These are phyloP conservation scores for Ambrosiella xylebori DNA, from an alignment of 2,329 filamentous ascomycete species.

Conservation along the genomic window DNA sequence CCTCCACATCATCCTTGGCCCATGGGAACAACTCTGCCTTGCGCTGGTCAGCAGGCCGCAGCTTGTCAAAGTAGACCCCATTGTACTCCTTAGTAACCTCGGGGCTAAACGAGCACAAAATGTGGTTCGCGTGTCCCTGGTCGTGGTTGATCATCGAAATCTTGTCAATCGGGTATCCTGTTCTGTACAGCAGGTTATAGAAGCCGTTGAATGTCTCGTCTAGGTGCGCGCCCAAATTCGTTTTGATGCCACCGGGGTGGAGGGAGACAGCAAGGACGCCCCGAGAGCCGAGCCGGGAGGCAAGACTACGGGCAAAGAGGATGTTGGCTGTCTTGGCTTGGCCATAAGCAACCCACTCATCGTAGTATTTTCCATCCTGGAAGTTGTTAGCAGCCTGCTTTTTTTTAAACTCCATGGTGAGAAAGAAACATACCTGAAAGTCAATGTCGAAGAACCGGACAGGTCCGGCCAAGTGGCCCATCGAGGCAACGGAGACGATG, in stretches of 20 bases:
- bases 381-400: not conserved
- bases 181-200: not conserved
- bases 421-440: conserved; percentile 12
- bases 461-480: conserved; percentile 17
- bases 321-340: conserved; percentile 20
- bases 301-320: conserved; percentile 15
- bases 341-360: conserved; percentile 16
- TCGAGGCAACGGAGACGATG: conserved; percentile 26
- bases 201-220: not conserved
- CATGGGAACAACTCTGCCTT: conserved; percentile 5
- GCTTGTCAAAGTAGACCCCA: not conserved
- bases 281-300: conserved; percentile 7
- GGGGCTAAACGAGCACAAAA: not conserved
- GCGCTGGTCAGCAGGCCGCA: not conserved
- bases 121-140: not conserved
- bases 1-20: conserved; percentile 10
- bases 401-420: not conserved
- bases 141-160: not conserved
- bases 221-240: conserved; percentile 9
- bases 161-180: not conserved
- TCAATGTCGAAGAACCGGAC: conserved; percentile 22
- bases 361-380: conserved; percentile 11
- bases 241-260: conserved; percentile 15
- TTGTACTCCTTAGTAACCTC: not conserved
- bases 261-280: conserved; percentile 10